These are phyloP conservation scores for Aspergillus baeticus DNA, from an alignment of 495 filamentous ascomycete genomes.

Conservation along the genomic window DNA sequence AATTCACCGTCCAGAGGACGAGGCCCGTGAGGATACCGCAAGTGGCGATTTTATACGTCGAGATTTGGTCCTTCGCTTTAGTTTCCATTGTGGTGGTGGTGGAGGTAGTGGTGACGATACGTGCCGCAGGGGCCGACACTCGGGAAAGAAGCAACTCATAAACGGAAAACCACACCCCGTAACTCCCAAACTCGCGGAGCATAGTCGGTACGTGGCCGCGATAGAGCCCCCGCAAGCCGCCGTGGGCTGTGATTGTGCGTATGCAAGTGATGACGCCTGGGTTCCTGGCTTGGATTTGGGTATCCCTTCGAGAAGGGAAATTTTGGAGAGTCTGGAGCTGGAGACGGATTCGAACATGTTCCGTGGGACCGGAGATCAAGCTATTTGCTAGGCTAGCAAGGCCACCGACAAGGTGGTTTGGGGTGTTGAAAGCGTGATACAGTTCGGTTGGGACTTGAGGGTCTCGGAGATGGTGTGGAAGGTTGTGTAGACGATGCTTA, in stretches of 20 bases:
- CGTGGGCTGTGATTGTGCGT: conserved; percentile 61
- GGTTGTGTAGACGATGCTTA: conserved; percentile 79
- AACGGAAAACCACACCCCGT: conserved; percentile 11
- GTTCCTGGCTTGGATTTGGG: background rate
- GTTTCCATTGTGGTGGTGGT: background rate
- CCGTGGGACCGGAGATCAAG: conserved; percentile 75
- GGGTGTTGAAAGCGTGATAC: conserved; percentile 50
- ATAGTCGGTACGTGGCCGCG: conserved; percentile 65
- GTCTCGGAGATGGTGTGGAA: conserved; percentile 71
- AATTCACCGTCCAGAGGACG: conserved; percentile 77
- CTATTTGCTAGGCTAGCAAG: conserved; percentile 79
- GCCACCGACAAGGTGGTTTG: conserved; percentile 80
- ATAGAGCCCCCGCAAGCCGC: conserved; percentile 70
- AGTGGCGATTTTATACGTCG: conserved; percentile 9
- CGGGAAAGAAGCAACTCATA: background rate
- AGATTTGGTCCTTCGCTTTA: background rate
- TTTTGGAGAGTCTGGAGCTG: conserved; percentile 55
- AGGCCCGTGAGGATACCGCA: conserved; percentile 59
- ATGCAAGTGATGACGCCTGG: conserved; percentile 54
- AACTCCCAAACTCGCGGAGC: conserved; percentile 7
- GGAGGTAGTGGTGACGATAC: no score
- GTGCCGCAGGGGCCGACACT: background rate
- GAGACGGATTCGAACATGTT: conserved; percentile 84
- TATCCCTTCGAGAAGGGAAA: no score
- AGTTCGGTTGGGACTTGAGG: background rate